phyloP scores from a whole-genome alignment of 352 stramenopile genomes.

The Pythium aphanidermatum region DNA sequence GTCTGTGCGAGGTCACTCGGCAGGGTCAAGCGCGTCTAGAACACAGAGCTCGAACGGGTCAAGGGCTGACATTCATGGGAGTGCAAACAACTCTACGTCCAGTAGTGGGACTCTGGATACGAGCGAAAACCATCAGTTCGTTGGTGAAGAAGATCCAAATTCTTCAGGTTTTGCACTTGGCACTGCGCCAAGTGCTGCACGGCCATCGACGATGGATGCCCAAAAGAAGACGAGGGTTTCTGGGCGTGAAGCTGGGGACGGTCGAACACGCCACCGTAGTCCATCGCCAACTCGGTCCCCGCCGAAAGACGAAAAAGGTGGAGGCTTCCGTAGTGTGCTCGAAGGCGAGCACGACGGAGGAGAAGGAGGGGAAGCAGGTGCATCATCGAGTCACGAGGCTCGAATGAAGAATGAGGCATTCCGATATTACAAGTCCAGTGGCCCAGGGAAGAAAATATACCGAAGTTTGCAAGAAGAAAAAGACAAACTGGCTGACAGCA shows the following conservation, averaged over 20 bases:
- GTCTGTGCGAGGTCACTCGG: slow-evolving; percentile 35
- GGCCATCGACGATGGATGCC: slow-evolving; percentile 62
- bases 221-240: slow-evolving; percentile 30
- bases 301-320: slow-evolving; percentile 4
- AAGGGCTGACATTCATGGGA: slow-evolving; percentile 29
- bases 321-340: slow-evolving; percentile 22
- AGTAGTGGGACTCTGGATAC: background rate
- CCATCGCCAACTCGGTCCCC: slow-evolving; percentile 27
- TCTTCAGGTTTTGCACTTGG: slow-evolving; percentile 53
- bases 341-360: slow-evolving; percentile 20
- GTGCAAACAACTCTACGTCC: no score
- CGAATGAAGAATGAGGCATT: slow-evolving; percentile 66
- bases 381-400: slow-evolving; percentile 8
- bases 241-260: slow-evolving; percentile 1
- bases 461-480: slow-evolving; percentile 66
- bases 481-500: slow-evolving; percentile 60
- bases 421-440: slow-evolving; percentile 49
- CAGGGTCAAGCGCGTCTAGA: slow-evolving; percentile 42
- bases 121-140: slow-evolving; percentile 27
- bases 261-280: slow-evolving; percentile 26
- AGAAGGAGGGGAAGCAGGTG: background rate
- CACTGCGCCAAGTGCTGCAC: slow-evolving; percentile 38
- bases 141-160: slow-evolving; percentile 52
- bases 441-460: slow-evolving; percentile 52
- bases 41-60: slow-evolving; percentile 46